Percentiles rank a stretch among this genome's conserved stretches.
phyloP scores from a whole-genome alignment of 2,329 filamentous ascomycete species.

The Phialophora expanda region DNA sequence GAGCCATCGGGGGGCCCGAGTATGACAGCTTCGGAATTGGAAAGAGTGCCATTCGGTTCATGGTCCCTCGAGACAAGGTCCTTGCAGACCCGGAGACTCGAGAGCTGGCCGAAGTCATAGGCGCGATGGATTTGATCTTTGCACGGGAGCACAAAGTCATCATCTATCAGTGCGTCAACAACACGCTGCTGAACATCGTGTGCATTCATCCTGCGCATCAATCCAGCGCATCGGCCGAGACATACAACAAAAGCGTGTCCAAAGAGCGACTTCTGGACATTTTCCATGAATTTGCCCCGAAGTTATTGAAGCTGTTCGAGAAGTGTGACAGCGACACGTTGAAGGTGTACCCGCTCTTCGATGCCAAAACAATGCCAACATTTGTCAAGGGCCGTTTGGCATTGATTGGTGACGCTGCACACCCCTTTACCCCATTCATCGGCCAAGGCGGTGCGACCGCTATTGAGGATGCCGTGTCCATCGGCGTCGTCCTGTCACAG shows the following conservation, averaged over 20 bases:
- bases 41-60: conserved; percentile 45
- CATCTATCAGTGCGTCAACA: conserved; percentile 30
- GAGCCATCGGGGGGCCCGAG: conserved; percentile 39
- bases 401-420: conserved; percentile 65
- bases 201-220: too few species aligned
- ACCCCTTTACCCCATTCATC: conserved; percentile 64
- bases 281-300: neutral
- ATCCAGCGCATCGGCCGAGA: too few species aligned
- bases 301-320: conserved; percentile 4
- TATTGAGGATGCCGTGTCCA: conserved; percentile 43
- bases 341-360: conserved; percentile 9
- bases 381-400: conserved; percentile 59
- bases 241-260: too few species aligned
- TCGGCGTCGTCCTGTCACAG: conserved; percentile 35
- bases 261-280: too few species aligned
- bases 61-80: conserved; percentile 44
- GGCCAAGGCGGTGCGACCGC: conserved; percentile 44
- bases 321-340: conserved; percentile 26
- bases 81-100: conserved; percentile 42
- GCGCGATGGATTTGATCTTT: too few species aligned
- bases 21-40: conserved; percentile 1
- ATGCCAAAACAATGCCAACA: conserved; percentile 13
- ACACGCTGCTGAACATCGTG: conserved; percentile 22
- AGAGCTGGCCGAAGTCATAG: conserved; percentile 37
- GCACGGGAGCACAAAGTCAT: neutral